Conservation (phyloP, 2,329 filamentous ascomycete genomes). For the Microsporum canis region DNA sequence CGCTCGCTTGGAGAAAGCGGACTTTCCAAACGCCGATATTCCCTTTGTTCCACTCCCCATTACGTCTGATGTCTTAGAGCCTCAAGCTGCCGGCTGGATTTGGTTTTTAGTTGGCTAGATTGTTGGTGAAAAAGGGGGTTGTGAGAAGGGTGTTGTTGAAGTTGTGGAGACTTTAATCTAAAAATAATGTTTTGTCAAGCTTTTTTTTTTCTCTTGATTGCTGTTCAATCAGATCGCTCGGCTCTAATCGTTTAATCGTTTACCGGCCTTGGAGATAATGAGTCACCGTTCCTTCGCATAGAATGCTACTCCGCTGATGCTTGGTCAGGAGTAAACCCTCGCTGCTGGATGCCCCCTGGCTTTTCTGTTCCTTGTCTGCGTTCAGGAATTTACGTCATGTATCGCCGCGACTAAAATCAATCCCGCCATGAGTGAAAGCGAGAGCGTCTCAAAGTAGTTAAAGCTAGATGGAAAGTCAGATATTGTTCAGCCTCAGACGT, state of each 20-base stretch:
- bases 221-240: neutral
- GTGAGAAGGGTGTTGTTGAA: too few relatives aligned
- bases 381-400: too few relatives aligned
- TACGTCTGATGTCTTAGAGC: neutral
- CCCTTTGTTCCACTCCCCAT: neutral
- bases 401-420: too few relatives aligned
- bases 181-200: neutral
- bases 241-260: neutral
- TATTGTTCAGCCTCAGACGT: too few relatives aligned
- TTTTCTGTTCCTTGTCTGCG: too few relatives aligned
- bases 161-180: neutral
- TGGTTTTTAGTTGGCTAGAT: too few relatives aligned
- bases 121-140: too few relatives aligned
- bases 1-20: neutral
- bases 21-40: neutral
- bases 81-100: neutral
- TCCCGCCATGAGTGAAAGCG: too few relatives aligned
- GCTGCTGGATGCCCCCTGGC: too few relatives aligned
- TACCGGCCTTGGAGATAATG: neutral
- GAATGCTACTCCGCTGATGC: neutral
- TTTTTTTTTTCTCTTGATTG: neutral
- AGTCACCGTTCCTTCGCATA: too few relatives aligned
- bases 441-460: too few relatives aligned
- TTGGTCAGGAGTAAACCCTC: neutral
- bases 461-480: too few relatives aligned